Percentiles rank a stretch among this genome's conserved stretches.
Evolutionary conservation across 768 basidiomycete species (phyloP).

Genomic region (Amanita rimosa): DNA sequence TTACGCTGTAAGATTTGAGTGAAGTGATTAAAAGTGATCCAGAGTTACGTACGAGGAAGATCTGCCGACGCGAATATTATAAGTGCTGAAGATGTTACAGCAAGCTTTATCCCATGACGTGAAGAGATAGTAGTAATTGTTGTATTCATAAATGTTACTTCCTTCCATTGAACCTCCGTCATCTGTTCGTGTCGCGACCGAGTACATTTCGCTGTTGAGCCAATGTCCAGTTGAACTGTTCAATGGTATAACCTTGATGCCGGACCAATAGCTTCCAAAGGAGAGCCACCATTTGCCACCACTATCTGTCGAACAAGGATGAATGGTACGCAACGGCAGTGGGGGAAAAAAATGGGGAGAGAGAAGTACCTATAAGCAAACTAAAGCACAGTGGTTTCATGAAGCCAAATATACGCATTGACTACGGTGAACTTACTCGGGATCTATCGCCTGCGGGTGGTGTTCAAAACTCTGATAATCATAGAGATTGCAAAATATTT

Average conservation of each 20-base stretch:
- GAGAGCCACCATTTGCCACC: no score
- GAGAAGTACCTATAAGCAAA: neutral
- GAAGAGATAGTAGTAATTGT: constrained; percentile 43
- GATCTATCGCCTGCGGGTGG: constrained; percentile 25
- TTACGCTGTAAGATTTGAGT: constrained; percentile 17
- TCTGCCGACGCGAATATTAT: constrained; percentile 49
- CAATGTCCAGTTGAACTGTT: constrained; percentile 31
- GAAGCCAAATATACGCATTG: no score
- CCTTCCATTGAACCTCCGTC: constrained; percentile 38
- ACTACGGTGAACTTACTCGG: constrained; percentile 12
- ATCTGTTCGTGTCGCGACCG: constrained; percentile 24
- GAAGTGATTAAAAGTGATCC: neutral
- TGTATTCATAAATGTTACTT: constrained; percentile 30
- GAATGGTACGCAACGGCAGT: no score
- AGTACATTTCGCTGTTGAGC: constrained; percentile 24
- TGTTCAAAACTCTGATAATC: neutral
- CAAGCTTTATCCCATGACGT: constrained; percentile 46
- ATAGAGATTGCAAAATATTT: constrained; percentile 20
- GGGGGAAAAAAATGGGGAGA: no score
- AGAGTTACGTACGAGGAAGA: constrained; percentile 23
- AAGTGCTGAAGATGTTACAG: constrained; percentile 37
- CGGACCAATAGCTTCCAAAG: constrained; percentile 9
- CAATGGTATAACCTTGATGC: constrained; percentile 34
- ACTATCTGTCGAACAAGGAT: no score
- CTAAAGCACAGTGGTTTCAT: neutral